Conservation (phyloP, 2,329 filamentous ascomycete genomes). For the Mariannaea elegans region DNA sequence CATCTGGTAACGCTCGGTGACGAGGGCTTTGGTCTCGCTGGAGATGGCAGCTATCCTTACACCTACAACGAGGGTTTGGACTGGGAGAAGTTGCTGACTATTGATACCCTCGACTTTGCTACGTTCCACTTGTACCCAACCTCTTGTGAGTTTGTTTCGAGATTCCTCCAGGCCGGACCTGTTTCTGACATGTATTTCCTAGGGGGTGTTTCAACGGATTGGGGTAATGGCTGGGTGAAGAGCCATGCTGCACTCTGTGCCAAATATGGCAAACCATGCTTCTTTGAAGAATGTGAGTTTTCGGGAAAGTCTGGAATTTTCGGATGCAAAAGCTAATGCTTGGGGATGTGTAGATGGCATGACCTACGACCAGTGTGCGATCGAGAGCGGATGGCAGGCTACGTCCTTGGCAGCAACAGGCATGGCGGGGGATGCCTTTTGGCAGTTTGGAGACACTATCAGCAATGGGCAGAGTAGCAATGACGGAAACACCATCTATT, state of each 20-base stretch:
- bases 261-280: slow-evolving; percentile 42
- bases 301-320: background rate
- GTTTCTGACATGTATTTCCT: background rate
- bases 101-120: slow-evolving; percentile 61
- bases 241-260: slow-evolving; percentile 41
- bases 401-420: slow-evolving; percentile 43
- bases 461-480: slow-evolving; percentile 53
- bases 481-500: slow-evolving; percentile 58
- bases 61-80: slow-evolving; percentile 59
- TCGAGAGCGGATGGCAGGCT: slow-evolving; percentile 60
- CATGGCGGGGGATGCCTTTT: slow-evolving; percentile 50
- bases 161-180: background rate
- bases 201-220: slow-evolving; percentile 27
- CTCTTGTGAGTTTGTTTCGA: slow-evolving; percentile 40
- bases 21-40: slow-evolving; percentile 57
- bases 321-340: background rate
- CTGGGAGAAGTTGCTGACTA: slow-evolving; percentile 60
- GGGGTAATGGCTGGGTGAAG: slow-evolving; percentile 31
- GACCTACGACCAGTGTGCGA: slow-evolving; percentile 39
- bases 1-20: slow-evolving; percentile 72
- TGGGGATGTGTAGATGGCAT: slow-evolving; percentile 40
- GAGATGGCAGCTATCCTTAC: slow-evolving; percentile 63
- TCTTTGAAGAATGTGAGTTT: slow-evolving; percentile 46
- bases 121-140: slow-evolving; percentile 45
- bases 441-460: slow-evolving; percentile 52